Evolutionary conservation across 306 rosid species (phyloP), one percentile per base, ranked within the genome.

Genomic region (Medicago lupulina): DNA sequence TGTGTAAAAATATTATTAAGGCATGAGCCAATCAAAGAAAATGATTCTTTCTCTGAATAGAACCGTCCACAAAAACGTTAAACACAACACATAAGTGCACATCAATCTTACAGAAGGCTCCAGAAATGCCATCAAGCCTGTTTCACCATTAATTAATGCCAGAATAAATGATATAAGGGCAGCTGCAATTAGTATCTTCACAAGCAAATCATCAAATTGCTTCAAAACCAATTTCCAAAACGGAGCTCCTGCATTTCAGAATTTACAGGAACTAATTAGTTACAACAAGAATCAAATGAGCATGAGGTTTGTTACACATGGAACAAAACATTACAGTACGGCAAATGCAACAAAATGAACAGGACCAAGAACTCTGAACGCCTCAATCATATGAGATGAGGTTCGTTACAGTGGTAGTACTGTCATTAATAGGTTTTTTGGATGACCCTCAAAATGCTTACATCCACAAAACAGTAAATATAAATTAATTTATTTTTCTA

Each of bases 141-240:
- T 95, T 75, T 95, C 99, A 78, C 99, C 99, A 79, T 95, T 88
- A 80, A 92, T 67, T 84, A 90, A 70, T 51, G 99, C 99, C 77
- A 95, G 83, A 73, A 90, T 21, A 82, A 95, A 95, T 34, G 99
- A 95, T 81, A 95, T 76, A 68, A 95, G 31, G 2, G 99, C 99
- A 17, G 97, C 93, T 38, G 81, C 97, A 64, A 95, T 87, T 76
- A 95, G 86, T 81, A 95, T 89, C 93, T 89, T 92, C 62, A 95
- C 99, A 73, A 95, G 97, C 79, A 92, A 86, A 86, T 95, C 99
- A 83, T 95, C 97, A 81, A 95, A 95, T 67, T 95, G 99, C 80
- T 95, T 92, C 87, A 92, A 81, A 73, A 95, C 97, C 87, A 95
- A 83, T 79, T 89, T 95, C 99, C 92, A 95, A 83, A 95, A 92